Base-by-base conservation (phyloP, 768 basidiomycete species). In the Kockovaella imperatae region DNA sequence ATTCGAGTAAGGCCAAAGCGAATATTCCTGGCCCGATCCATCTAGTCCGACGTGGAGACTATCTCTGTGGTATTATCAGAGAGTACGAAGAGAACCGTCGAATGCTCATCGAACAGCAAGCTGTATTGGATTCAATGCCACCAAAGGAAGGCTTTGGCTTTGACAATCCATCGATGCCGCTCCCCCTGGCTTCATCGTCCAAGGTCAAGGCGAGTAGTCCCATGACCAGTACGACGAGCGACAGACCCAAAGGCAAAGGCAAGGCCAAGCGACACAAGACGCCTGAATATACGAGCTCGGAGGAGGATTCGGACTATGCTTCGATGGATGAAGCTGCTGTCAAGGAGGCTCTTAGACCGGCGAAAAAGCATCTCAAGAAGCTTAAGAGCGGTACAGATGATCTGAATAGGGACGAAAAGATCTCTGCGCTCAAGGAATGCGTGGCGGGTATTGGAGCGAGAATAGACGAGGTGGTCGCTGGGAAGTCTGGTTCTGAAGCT, bases 341-440 rank as follows among this genome's bases (percentile, higher is more conserved):
- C 14, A 99, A 99, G 73, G 90, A 95, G 72, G 86, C 90, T 65
- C 69, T 97, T 42, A 81, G 95, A 39, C 95, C 95, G 6, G 95
- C 96, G 50, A 97, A 97, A 77, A 87, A 87, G 71, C 87, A 95
- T 68, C 76, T 97, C 55, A 97, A 96, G 83, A 84, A 88, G 75
- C 78, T 99, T 32, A 97, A 96, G 72, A 73, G 87, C 38, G 87
- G 87, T 11, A 91, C 89, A 21, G 90, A 89, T 54, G 83, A 89
- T 56, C 84, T 96, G 78, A 84, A 84, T 49, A 79, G 91, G 60
- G 91, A 96, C 60, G 87, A 96, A 70, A 99, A 99, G 73, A 87
- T 99, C 59, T 82, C 84, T 0, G 87, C 93, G 36, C 75, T 97
- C 59, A 99, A 97, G 69, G 89, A 96, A 60, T 95, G 91, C 30